phyloP scores from a whole-genome alignment of 2,329 filamentous ascomycete genomes.

The Xylariaceae sp. region DNA sequence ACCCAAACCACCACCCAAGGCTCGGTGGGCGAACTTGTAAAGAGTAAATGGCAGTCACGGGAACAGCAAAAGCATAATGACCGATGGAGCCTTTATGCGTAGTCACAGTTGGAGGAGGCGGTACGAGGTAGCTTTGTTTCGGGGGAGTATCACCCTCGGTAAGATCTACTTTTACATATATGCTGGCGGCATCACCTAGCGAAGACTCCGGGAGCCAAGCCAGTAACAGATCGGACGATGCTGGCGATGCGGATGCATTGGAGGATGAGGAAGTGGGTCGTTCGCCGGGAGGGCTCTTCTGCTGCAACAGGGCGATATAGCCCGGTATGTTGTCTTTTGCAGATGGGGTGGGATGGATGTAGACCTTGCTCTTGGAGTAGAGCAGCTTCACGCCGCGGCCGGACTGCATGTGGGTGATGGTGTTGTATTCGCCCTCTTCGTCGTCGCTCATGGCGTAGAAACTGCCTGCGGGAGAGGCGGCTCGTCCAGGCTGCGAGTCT shows the following conservation, averaged over 20 bases:
- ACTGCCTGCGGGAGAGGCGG: conserved; percentile 74
- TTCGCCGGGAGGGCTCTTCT: conserved; percentile 58
- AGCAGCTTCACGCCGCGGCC: conserved; percentile 88
- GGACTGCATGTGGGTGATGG: conserved; percentile 75
- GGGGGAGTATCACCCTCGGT: conserved; percentile 78
- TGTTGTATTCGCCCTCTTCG: conserved; percentile 93
- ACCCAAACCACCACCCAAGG: conserved; percentile 98
- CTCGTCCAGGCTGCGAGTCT: conserved; percentile 33
- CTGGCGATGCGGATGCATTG: conserved; percentile 39
- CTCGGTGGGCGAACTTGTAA: conserved; percentile 87
- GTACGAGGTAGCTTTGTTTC: conserved; percentile 84
- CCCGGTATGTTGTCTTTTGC: conserved; percentile 94
- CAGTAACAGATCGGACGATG: conserved; percentile 74
- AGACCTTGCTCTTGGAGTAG: conserved; percentile 98
- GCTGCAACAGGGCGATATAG: conserved; percentile 89
- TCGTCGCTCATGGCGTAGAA: conserved; percentile 97
- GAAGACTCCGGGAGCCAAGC: conserved; percentile 92
- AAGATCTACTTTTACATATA: conserved; percentile 94
- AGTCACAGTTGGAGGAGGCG: conserved; percentile 83
- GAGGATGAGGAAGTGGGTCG: conserved; percentile 45
- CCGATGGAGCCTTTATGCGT: conserved; percentile 69
- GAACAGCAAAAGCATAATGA: conserved; percentile 87
- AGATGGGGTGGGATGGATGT: conserved; percentile 89
- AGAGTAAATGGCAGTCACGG: conserved; percentile 86
- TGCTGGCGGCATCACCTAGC: conserved; percentile 79